Evolutionary conservation across 306 rosid genomes (phyloP).

Genomic region (Prunus mume): DNA sequence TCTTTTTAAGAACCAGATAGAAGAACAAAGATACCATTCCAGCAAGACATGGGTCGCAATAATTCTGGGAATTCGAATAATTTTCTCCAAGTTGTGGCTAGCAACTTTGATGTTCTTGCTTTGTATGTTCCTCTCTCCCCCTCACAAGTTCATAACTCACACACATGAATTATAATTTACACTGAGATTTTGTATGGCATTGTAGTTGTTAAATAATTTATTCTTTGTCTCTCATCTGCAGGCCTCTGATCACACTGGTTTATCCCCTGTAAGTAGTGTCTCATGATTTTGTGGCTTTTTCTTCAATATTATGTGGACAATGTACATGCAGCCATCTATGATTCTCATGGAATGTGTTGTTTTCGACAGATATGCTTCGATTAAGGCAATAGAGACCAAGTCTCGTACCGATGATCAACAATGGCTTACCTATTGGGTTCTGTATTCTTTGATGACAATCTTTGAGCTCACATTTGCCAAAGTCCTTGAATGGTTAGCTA

Average conservation of each 20-base stretch:
- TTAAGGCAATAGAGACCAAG: constrained; percentile 81
- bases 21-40: neutral
- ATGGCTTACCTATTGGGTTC: constrained; percentile 98
- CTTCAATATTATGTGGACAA: neutral
- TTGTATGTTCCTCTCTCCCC: constrained; percentile 43
- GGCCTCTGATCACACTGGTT: constrained; percentile 82
- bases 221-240: constrained; percentile 26
- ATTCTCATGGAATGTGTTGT: neutral
- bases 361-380: constrained; percentile 61
- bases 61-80: constrained; percentile 36
- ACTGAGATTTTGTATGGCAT: neutral
- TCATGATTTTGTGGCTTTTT: neutral
- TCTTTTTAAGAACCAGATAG: neutral
- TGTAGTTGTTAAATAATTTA: neutral
- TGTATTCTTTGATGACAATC: constrained; percentile 79
- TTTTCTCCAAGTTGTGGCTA: constrained; percentile 70
- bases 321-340: neutral
- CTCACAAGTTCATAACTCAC: neutral
- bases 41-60: constrained; percentile 52
- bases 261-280: constrained; percentile 72
- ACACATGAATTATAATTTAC: neutral
- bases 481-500: constrained; percentile 64
- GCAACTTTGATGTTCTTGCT: constrained; percentile 90
- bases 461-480: constrained; percentile 92
- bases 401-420: constrained; percentile 77